Evolutionary conservation across 805 yeast species (phyloP), one percentile per base, ranked within the genome.

Genomic region (Saccharomycopsis selenospora): DNA sequence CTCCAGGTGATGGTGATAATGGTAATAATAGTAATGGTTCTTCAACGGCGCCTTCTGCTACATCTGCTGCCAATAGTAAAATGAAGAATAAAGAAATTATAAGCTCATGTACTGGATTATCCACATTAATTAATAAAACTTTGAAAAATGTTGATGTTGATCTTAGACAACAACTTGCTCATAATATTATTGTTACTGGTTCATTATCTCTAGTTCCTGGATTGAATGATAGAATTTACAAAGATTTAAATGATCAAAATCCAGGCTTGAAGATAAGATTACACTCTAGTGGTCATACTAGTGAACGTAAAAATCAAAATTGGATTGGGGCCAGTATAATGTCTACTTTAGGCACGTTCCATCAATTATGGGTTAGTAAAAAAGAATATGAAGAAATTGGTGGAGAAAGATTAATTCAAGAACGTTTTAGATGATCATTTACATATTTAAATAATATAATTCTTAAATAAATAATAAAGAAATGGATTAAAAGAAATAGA

Each of bases 261-360:
- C 95, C 96, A 4, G 95, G 95, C 30, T 71, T 89, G 56, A 90
- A 90, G 64, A 80, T 89, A 40, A 72, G 96, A 60, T 73, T 90
- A 28, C 84, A 88, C 56, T 82, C 95, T 2, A 77, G 83, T 4
- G 96, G 96, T 40, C 81, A 80, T 59, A 64, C 82, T 3, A 72
- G 73, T 48, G 96, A 90, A 65, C 76, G 96, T 60, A 77, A 79
- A 55, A 83, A 77, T 60, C 85, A 88, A 52, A 72, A 91, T 5
- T 90, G 96, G 96, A 76, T 90, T 44, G 97, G 97, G 41, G 96
- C 96, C 5, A 82, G 91, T 55, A 89, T 90, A 33, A 68, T 90
- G 48, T 80, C 95, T 4, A 82, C 93, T 46, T 72, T 90, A 57
- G 97, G 97, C 28, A 86, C 96, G 2, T 90, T 90, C 72, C 97